Base-by-base conservation (phyloP, 768 basidiomycete species). In the Lenzites betulinus region DNA sequence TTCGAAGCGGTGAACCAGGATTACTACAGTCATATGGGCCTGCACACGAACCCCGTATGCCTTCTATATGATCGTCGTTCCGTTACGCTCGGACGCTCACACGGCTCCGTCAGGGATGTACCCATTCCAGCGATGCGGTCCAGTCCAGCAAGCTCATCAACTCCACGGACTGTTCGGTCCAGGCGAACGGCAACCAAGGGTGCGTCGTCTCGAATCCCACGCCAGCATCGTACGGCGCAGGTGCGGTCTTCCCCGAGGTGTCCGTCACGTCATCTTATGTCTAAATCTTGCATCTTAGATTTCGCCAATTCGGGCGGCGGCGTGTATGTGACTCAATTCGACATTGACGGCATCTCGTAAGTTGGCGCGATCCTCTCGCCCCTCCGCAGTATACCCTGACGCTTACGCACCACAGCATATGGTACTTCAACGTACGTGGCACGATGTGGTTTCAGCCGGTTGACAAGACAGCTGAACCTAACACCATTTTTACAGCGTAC, bases 1-100 rank as follows among this genome's bases (percentile, higher is more conserved):
- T 83, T 94, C 59, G 92, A 95, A 71, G 89, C 86, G 35, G 87
- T 94, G 63, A 94, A 95, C 73, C 69, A 81, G 50, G 81, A 81
- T 42, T 77, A 78, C 3, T 74, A 77, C 54, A 90, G 88, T 62
- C 88, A 89, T 69, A 85, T 89, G 80, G 80, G 92, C 0, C 75
- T 93, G 16, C 92, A 93, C 71, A 90, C 90, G 0, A 76, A 79
- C 41, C 71, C 82, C 0, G 81, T 79, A 58, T 25, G 78, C 70
- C 28, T 58, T 50, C 53, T 51, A 36, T 33, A 16, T 20, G 16
- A 25, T 25, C 42, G 16, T 42, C 57, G 51, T 25, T 26, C 41
- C 60, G 33, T 16, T 38, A 16, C 43, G 28, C 49, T 23, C 43
- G 50, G 51, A 56, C 43, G 23, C 51, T 51, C 35, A 56, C 13